Conservation (phyloP, 352 stramenopile species). For the Phytopythium delawarense region DNA sequence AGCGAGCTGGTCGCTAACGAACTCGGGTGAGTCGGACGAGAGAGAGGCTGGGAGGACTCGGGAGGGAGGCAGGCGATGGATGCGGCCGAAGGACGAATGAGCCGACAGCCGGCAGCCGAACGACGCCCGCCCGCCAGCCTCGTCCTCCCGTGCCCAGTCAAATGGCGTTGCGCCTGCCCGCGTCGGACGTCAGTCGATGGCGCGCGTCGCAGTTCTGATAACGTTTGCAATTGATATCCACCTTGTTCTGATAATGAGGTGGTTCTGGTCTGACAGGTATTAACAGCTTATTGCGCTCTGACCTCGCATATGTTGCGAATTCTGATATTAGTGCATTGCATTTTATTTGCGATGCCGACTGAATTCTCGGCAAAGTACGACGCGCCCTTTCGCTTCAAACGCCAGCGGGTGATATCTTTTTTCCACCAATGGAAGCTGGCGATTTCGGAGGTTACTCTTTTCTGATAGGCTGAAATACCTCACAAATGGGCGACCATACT, state of each 20-base stretch:
- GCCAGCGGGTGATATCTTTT: background rate
- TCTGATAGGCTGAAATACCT: conserved; percentile 5
- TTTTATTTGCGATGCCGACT: background rate
- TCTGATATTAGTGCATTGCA: too few species aligned
- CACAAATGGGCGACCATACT: background rate
- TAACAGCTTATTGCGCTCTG: too few species aligned
- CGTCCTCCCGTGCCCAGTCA: background rate
- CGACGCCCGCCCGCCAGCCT: background rate
- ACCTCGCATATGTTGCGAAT: too few species aligned
- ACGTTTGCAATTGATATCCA: background rate
- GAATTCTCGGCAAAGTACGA: background rate
- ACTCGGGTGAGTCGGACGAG: background rate
- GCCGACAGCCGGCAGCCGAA: background rate
- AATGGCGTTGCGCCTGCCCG: background rate
- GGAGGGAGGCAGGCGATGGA: conserved; percentile 6
- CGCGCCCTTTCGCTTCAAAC: conserved; percentile 17
- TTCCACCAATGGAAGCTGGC: conserved; percentile 10
- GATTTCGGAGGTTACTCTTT: background rate
- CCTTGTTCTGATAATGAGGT: background rate
- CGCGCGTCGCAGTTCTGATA: conserved; percentile 1
- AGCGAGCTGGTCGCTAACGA: background rate
- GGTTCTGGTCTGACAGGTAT: too few species aligned
- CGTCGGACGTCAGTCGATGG: background rate
- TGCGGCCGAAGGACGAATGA: conserved; percentile 3
- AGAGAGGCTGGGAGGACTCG: conserved; percentile 18